Conservation (phyloP, 2,329 filamentous ascomycete species). For the Orbilia oligospora region DNA sequence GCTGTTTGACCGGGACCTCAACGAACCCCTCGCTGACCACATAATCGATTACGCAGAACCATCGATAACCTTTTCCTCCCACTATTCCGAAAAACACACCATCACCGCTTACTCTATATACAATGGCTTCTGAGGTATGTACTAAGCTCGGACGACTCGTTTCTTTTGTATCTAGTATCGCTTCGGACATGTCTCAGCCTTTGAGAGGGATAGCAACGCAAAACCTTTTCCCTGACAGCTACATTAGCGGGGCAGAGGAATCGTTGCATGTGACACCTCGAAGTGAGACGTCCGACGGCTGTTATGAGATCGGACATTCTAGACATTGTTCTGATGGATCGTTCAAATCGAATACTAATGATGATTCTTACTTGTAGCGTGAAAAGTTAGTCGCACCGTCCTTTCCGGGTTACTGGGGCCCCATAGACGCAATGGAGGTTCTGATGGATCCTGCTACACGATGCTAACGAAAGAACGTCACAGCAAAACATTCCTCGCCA, state of each 20-base stretch:
- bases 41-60: conserved; percentile 61
- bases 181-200: conserved; percentile 10
- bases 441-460: conserved; percentile 56
- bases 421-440: conserved; percentile 44
- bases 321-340: conserved; percentile 5
- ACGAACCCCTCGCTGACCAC: conserved; percentile 60
- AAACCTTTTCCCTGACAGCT: conserved; percentile 21
- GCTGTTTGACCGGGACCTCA: conserved; percentile 56
- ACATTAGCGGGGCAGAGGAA: conserved; percentile 45
- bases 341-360: conserved; percentile 66
- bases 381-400: conserved; percentile 74
- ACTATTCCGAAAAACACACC: conserved; percentile 29
- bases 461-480: conserved; percentile 63
- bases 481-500: conserved; percentile 99
- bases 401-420: conserved; percentile 56
- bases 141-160: conserved; percentile 5
- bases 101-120: conserved; percentile 40
- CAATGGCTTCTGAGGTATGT: conserved; percentile 59
- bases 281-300: conserved; percentile 18
- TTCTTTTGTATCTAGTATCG: conserved; percentile 7
- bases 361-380: conserved; percentile 71
- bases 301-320: conserved; percentile 1
- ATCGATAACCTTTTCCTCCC: conserved; percentile 50
- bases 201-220: conserved; percentile 45
- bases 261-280: conserved; percentile 58